Percentiles rank a stretch among this genome's conserved stretches.
Conservation (phyloP, 2,329 filamentous ascomycete genomes). For the Lasiodiplodia sp. region DNA sequence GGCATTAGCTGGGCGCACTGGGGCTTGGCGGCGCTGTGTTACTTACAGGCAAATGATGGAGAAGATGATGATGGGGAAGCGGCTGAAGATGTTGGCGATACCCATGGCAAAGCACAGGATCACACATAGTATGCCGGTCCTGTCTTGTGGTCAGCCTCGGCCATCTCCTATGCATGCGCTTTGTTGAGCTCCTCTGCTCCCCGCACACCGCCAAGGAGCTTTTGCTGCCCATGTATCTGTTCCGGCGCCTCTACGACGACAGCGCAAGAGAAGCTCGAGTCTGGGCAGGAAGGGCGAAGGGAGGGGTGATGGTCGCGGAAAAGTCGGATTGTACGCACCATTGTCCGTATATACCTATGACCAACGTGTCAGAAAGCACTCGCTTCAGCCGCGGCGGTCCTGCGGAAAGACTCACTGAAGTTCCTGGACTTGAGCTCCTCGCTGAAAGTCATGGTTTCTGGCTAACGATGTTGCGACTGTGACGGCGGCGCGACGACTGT, state of each 20-base stretch:
- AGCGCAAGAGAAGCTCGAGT: background rate
- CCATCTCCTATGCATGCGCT: background rate
- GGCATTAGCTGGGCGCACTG: slow-evolving; percentile 6
- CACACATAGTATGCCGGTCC: slow-evolving; percentile 67
- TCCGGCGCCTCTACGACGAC: no score
- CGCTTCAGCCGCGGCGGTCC: slow-evolving; percentile 28
- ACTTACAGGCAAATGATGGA: slow-evolving; percentile 61
- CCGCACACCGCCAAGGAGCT: background rate
- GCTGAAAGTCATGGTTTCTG: slow-evolving; percentile 28
- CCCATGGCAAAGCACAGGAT: slow-evolving; percentile 72
- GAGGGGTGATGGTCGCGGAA: slow-evolving; percentile 11
- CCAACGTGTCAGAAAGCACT: slow-evolving; percentile 42
- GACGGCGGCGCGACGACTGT: slow-evolving; percentile 21
- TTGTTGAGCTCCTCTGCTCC: background rate
- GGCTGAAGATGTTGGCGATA: slow-evolving; percentile 72
- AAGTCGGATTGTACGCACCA: slow-evolving; percentile 58
- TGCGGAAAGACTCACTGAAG: slow-evolving; percentile 62
- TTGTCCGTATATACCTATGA: slow-evolving; percentile 71
- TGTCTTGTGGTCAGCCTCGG: slow-evolving; percentile 35
- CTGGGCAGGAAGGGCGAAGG: background rate
- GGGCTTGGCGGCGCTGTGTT: background rate
- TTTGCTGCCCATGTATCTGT: background rate
- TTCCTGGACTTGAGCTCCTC: slow-evolving; percentile 68
- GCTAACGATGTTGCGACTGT: slow-evolving; percentile 6
- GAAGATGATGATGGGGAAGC: slow-evolving; percentile 66